Conservation (phyloP, 345 rosid genomes). For the Lepidium africanum region DNA sequence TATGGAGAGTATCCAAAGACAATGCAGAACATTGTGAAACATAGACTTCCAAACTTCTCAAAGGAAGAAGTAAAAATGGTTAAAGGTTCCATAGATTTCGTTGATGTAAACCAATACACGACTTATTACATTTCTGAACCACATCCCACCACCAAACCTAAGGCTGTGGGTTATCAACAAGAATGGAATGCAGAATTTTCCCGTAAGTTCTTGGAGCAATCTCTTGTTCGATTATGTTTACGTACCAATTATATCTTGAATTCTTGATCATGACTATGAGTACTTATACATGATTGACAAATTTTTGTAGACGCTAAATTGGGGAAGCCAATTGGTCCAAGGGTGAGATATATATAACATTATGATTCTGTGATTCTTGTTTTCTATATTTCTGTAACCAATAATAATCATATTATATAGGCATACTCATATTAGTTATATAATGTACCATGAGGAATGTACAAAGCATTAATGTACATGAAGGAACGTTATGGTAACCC, state of each 20-base stretch:
- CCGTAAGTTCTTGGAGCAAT: constrained; percentile 40
- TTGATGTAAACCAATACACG: constrained; percentile 91
- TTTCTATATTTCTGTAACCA: not conserved
- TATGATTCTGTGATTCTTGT: not conserved
- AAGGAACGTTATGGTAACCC: constrained; percentile 94
- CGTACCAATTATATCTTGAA: too few species aligned
- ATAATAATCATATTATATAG: constrained; percentile 29
- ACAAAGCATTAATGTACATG: constrained; percentile 77
- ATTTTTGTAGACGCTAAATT: constrained; percentile 45
- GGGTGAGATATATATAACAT: constrained; percentile 29
- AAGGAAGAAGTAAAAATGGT: constrained; percentile 70
- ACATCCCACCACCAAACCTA: constrained; percentile 37
- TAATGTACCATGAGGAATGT: constrained; percentile 95
- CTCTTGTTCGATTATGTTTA: too few species aligned
- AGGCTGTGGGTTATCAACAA: constrained; percentile 69
- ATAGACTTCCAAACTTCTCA: constrained; percentile 78
- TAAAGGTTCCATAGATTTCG: constrained; percentile 82
- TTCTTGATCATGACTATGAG: too few species aligned
- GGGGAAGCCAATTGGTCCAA: constrained; percentile 75
- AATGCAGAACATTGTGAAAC: constrained; percentile 69
- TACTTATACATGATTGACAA: too few species aligned
- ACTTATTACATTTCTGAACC: constrained; percentile 66
- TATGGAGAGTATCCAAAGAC: constrained; percentile 92
- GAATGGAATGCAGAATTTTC: constrained; percentile 81
- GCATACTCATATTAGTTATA: constrained; percentile 85